Conservation (phyloP, 2,329 filamentous ascomycete species). For the Epicoccum sorghinum region DNA sequence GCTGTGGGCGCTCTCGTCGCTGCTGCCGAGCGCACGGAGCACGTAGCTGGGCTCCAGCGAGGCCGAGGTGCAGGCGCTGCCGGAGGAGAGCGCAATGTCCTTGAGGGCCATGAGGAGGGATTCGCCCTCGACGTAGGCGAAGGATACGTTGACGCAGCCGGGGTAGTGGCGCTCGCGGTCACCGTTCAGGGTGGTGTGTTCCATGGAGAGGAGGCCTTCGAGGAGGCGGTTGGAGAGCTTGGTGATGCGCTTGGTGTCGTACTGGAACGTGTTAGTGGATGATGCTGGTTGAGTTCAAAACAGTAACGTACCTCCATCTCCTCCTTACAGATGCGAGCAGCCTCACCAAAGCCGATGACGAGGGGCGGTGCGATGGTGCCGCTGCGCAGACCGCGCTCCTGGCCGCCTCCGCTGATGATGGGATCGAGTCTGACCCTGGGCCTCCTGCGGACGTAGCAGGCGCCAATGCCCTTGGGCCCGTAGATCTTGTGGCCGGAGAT, state of each 20-base stretch:
- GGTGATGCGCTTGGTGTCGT: constrained; percentile 86
- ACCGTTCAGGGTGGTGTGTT: constrained; percentile 92
- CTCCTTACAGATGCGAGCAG: constrained; percentile 86
- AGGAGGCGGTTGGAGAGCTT: constrained; percentile 81
- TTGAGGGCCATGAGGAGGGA: constrained; percentile 98
- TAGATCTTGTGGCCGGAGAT: constrained; percentile 99
- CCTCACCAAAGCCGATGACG: constrained; percentile 92
- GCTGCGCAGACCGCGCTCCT: constrained; percentile 92
- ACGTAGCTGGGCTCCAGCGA: constrained; percentile 97
- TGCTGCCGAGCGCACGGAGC: constrained; percentile 89
- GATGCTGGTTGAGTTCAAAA: neutral
- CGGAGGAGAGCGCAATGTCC: constrained; percentile 95
- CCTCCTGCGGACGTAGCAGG: constrained; percentile 91
- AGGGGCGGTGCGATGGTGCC: constrained; percentile 90
- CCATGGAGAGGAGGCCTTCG: constrained; percentile 81
- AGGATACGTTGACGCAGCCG: constrained; percentile 97
- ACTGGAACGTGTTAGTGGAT: constrained; percentile 61
- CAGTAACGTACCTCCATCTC: constrained; percentile 79
- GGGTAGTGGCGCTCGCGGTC: constrained; percentile 85
- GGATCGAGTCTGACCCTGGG: constrained; percentile 94
- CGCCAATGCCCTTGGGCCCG: constrained; percentile 94
- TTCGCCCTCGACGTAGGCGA: constrained; percentile 97
- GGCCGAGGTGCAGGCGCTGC: constrained; percentile 95
- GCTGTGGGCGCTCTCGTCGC: constrained; percentile 96
- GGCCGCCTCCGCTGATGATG: constrained; percentile 93